Evolutionary conservation across 495 filamentous ascomycete species (phyloP), one percentile per base, ranked within the genome.

Genomic region (Penicillium dipodomyicola): DNA sequence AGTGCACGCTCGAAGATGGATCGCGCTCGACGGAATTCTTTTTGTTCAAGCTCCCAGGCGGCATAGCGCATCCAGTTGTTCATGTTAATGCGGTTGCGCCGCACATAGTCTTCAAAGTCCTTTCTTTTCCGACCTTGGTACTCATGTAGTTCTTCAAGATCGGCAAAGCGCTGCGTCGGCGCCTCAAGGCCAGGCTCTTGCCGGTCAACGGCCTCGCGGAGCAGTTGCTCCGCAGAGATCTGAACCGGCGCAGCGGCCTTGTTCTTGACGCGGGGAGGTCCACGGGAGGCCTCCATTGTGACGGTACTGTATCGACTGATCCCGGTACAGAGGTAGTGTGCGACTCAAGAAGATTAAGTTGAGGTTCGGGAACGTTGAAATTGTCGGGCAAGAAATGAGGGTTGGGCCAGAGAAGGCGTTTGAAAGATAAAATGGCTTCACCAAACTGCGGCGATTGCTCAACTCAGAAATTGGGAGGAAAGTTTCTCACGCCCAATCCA

Each of bases 61-160:
- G 94, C 94, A 79, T 98, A 98, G 61, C 91, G 87, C 85, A 96
- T 91, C 94, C 94, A 98, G 70, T 98, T 97, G 73, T 94, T 94
- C 82, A 97, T 92, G 61, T 96, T 96, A 65, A 97, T 81, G 63
- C 92, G 76, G 67, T 97, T 97, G 49, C 95, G 89, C 56, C 90
- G 87, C 48, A 97, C 90, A 89, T 96, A 97, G 80, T 96, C 89
- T 71, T 98, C 94, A 65, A 96, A 98, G 65, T 97, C 94, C 72
- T 91, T 95, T 61, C 94, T 79, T 75, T 97, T 97, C 51, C 94
- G 84, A 49, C 91, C 93, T 65, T 97, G 94, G 75, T 89, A 96
- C 72, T 97, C 94, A 77, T 97, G 93, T 40, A 98, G 82, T 79
- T 98, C 94, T 79, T 98, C 94, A 65, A 98, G 83, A 67, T 98